Evolutionary conservation across 192 early-diverging fungal species (phyloP).

Genomic region (Coemansia nantahalensis): DNA sequence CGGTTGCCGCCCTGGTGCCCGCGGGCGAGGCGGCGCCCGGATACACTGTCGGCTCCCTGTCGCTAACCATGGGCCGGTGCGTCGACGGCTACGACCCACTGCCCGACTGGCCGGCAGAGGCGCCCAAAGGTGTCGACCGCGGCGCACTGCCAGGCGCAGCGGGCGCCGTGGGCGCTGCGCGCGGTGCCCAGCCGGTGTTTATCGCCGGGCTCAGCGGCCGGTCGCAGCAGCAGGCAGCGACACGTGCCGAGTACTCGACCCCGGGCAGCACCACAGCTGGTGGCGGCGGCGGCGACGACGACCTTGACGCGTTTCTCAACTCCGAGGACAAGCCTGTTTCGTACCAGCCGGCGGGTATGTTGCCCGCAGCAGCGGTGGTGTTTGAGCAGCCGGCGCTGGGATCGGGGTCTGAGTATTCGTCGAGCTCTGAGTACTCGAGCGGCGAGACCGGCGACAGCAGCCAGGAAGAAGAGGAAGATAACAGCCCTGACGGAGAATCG

Average conservation of each 20-base stretch:
- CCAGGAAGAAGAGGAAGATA: too few relatives aligned
- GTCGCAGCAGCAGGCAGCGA: neutral
- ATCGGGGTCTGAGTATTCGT: too few relatives aligned
- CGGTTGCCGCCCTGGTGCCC: neutral
- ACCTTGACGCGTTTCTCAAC: constrained; percentile 49
- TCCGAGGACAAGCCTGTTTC: constrained; percentile 22
- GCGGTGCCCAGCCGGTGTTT: constrained; percentile 19
- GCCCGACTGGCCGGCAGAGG: constrained; percentile 69
- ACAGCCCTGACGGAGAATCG: too few relatives aligned
- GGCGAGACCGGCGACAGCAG: too few relatives aligned
- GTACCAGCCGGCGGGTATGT: too few relatives aligned
- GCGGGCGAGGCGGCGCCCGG: neutral
- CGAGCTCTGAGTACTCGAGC: neutral
- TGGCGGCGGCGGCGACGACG: constrained; percentile 12
- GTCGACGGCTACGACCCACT: constrained; percentile 73
- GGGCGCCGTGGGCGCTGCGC: neutral
- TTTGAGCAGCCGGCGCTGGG: constrained; percentile 19
- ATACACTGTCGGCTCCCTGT: constrained; percentile 66
- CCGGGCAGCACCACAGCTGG: constrained; percentile 20
- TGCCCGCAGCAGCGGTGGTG: constrained; percentile 9
- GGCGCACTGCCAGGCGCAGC: constrained; percentile 2
- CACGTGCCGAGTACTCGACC: constrained; percentile 33
- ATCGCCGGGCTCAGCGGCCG: constrained; percentile 49
- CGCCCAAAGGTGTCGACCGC: constrained; percentile 18
- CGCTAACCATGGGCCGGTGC: constrained; percentile 58